A percentile compares a stretch with the other conserved stretches of the same genome.
phyloP scores from a whole-genome alignment of 306 rosid species.

The Glycine latifolia region DNA sequence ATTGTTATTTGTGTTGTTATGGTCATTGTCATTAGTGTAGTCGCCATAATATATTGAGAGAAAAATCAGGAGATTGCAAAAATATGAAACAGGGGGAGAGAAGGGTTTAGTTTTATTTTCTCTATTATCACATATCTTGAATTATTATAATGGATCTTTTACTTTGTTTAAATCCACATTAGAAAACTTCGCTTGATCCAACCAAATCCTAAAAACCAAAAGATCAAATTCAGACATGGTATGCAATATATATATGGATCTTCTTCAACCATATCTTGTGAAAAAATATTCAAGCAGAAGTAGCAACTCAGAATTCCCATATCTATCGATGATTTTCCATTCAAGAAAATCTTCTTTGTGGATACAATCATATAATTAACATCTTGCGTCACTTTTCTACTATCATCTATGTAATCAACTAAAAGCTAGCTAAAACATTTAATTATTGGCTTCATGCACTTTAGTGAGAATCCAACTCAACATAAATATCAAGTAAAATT shows the following conservation, averaged over 20 bases:
- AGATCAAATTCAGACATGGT: neutral
- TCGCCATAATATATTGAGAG: no score
- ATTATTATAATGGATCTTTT: neutral
- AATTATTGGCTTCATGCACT: constrained; percentile 42
- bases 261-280: constrained; percentile 4
- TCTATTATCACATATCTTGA: neutral
- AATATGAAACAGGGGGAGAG: neutral
- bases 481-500: constrained; percentile 44
- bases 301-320: constrained; percentile 32
- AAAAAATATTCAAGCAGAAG: constrained; percentile 10
- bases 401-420: constrained; percentile 40
- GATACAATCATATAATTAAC: constrained; percentile 49
- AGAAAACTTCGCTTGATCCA: neutral
- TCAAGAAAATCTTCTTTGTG: constrained; percentile 48
- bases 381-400: constrained; percentile 25
- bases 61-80: neutral
- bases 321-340: constrained; percentile 41
- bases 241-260: constrained; percentile 27
- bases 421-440: constrained; percentile 30
- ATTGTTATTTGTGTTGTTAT: no score
- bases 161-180: neutral
- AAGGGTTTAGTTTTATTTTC: neutral
- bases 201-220: constrained; percentile 1
- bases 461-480: constrained; percentile 69
- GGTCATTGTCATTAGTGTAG: no score